Evolutionary conservation across 1,139 yeast genomes (phyloP).

Genomic region (Lodderomyces oxycetoniae): DNA sequence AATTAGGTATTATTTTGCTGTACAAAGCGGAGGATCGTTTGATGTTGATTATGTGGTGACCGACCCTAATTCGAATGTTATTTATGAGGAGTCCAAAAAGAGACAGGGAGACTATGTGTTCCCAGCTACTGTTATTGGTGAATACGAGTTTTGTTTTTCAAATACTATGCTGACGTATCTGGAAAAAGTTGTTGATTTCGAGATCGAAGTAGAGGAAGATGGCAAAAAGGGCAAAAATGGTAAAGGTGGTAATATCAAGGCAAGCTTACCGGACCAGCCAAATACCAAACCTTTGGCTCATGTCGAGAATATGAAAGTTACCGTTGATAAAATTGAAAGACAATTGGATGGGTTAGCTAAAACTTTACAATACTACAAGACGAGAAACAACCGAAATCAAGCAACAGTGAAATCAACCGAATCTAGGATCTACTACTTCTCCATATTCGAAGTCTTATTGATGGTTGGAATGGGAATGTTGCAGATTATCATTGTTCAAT

Average conservation of each 20-base stretch:
- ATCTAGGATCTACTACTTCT: slow-evolving; percentile 79
- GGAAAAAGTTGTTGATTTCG: slow-evolving; percentile 86
- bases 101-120: slow-evolving; percentile 85
- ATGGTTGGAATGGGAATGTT: slow-evolving; percentile 83
- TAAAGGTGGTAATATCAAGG: slow-evolving; percentile 55
- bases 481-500: slow-evolving; percentile 80
- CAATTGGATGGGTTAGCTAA: slow-evolving; percentile 63
- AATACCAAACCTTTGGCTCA: slow-evolving; percentile 54
- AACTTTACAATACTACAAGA: slow-evolving; percentile 74
- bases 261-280: slow-evolving; percentile 61
- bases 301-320: slow-evolving; percentile 55
- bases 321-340: slow-evolving; percentile 59
- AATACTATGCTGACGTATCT: slow-evolving; percentile 85
- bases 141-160: slow-evolving; percentile 87
- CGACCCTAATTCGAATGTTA: slow-evolving; percentile 59
- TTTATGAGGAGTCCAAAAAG: slow-evolving; percentile 58
- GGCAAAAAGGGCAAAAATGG: slow-evolving; percentile 14
- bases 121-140: slow-evolving; percentile 67
- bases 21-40: slow-evolving; percentile 84
- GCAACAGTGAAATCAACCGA: slow-evolving; percentile 88
- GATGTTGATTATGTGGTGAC: slow-evolving; percentile 76
- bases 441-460: slow-evolving; percentile 71
- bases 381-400: slow-evolving; percentile 91
- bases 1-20: slow-evolving; percentile 83
- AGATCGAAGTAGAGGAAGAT: slow-evolving; percentile 60